phyloP scores from a whole-genome alignment of 129 eudicot genomes.

The Chrysanthemum lavandulifolium region DNA sequence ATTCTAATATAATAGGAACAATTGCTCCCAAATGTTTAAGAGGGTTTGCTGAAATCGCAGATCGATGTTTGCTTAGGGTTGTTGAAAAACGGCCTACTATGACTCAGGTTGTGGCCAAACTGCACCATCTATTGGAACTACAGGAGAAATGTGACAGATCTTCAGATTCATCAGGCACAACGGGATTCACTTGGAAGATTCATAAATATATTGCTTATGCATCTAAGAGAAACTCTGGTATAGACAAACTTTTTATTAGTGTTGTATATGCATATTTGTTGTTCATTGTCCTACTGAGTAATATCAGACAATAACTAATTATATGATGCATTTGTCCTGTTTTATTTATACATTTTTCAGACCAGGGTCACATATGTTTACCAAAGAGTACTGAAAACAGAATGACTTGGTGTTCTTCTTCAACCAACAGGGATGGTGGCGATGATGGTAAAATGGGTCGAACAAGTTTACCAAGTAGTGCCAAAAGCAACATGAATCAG shows the following conservation, averaged over 20 bases:
- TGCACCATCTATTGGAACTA: slow-evolving; percentile 17
- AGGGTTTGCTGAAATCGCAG: slow-evolving; percentile 8
- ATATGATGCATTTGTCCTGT: too few relatives aligned
- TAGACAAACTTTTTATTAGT: neutral
- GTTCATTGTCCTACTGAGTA: too few relatives aligned
- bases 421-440: too few relatives aligned
- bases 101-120: slow-evolving; percentile 28
- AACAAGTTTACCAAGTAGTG: too few relatives aligned
- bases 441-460: too few relatives aligned
- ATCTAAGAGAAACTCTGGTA: slow-evolving; percentile 1
- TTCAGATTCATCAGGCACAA: neutral
- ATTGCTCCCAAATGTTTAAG: slow-evolving; percentile 15
- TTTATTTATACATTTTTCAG: too few relatives aligned
- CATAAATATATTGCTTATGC: neutral
- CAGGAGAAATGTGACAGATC: slow-evolving; percentile 1
- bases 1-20: neutral
- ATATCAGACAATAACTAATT: too few relatives aligned
- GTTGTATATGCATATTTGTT: too few relatives aligned
- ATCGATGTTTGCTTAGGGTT: slow-evolving; percentile 17
- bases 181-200: neutral
- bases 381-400: too few relatives aligned
- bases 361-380: too few relatives aligned
- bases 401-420: too few relatives aligned
- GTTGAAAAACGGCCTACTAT: slow-evolving; percentile 24
- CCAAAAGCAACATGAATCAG: too few relatives aligned